Conservation (phyloP, 768 basidiomycete species). For the Lactarius sp. region DNA sequence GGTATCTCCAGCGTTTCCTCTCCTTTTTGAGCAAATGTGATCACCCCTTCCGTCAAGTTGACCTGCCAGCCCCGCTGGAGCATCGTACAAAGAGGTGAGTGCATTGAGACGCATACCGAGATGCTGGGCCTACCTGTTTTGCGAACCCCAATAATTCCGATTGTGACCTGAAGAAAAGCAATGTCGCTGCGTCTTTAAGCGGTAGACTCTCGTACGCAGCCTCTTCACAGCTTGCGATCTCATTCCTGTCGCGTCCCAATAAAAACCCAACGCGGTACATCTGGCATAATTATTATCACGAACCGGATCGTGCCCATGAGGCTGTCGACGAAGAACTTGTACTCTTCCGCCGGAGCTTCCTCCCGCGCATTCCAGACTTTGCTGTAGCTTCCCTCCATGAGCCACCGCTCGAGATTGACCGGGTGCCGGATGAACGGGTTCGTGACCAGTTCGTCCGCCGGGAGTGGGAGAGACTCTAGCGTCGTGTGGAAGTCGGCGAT, state of each 20-base stretch:
- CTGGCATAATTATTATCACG: slow-evolving; percentile 22
- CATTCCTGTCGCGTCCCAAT: slow-evolving; percentile 52
- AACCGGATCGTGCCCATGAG: slow-evolving; percentile 93
- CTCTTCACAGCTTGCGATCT: slow-evolving; percentile 97
- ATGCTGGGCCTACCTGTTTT: slow-evolving; percentile 50
- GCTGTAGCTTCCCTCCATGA: slow-evolving; percentile 98
- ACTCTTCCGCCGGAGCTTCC: slow-evolving; percentile 89
- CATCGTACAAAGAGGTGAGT: slow-evolving; percentile 7
- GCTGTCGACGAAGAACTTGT: slow-evolving; percentile 90
- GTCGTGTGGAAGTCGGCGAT: slow-evolving; percentile 98
- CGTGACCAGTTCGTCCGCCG: slow-evolving; percentile 59
- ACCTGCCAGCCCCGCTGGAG: slow-evolving; percentile 80
- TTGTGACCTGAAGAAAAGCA: slow-evolving; percentile 85
- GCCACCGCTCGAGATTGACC: slow-evolving; percentile 90
- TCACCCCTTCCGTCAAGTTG: slow-evolving; percentile 58
- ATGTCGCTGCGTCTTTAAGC: slow-evolving; percentile 80
- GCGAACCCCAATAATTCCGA: slow-evolving; percentile 83
- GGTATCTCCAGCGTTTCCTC: slow-evolving; percentile 85
- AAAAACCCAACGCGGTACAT: background rate
- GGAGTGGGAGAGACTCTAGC: slow-evolving; percentile 78
- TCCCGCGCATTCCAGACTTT: slow-evolving; percentile 96
- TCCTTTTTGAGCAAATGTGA: slow-evolving; percentile 75
- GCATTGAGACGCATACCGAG: background rate
- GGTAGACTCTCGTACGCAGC: slow-evolving; percentile 90
- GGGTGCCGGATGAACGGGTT: slow-evolving; percentile 80